A percentile compares a stretch with the other conserved stretches of the same genome.
Evolutionary conservation across 805 yeast species (phyloP).

Genomic region (Candida chauliodis): DNA sequence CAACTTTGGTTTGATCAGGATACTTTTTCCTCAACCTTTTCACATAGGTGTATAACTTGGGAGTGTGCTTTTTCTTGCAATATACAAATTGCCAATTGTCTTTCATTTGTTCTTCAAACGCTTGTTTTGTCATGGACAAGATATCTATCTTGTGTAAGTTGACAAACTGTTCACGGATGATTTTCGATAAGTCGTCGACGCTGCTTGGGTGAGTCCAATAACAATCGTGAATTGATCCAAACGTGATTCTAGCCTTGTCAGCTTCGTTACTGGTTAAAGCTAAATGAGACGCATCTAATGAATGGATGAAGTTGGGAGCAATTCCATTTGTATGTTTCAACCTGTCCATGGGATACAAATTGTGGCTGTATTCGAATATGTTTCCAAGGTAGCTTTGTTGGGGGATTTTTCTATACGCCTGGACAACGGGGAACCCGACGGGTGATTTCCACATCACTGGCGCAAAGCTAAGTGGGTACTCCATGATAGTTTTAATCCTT

Average conservation of each 20-base stretch:
- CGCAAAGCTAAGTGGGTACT: constrained; percentile 17
- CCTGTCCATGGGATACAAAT: constrained; percentile 22
- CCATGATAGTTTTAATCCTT: constrained; percentile 11
- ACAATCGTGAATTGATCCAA: constrained; percentile 42
- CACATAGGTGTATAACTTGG: constrained; percentile 9
- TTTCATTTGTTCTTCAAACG: constrained; percentile 20
- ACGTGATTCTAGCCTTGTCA: constrained; percentile 17
- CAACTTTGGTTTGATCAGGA: background rate
- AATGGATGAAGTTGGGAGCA: constrained; percentile 44
- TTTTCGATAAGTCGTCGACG: constrained; percentile 22
- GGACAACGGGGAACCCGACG: constrained; percentile 40
- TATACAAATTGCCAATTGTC: constrained; percentile 33
- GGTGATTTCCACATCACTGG: constrained; percentile 43
- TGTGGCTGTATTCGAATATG: background rate
- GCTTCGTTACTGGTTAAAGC: constrained; percentile 31
- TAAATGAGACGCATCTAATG: constrained; percentile 39
- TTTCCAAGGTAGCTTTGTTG: constrained; percentile 9
- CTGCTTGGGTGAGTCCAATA: constrained; percentile 40
- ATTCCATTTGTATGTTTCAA: constrained; percentile 33
- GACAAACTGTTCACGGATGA: constrained; percentile 34
- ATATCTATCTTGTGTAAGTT: constrained; percentile 27
- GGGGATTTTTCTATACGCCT: constrained; percentile 25
- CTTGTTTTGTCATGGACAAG: constrained; percentile 22
- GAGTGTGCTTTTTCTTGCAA: constrained; percentile 16
- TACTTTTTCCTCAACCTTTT: constrained; percentile 9